Percentiles rank a stretch among this genome's conserved stretches.
phyloP scores from a whole-genome alignment of 345 rosid genomes.

The Dovyalis caffra region DNA sequence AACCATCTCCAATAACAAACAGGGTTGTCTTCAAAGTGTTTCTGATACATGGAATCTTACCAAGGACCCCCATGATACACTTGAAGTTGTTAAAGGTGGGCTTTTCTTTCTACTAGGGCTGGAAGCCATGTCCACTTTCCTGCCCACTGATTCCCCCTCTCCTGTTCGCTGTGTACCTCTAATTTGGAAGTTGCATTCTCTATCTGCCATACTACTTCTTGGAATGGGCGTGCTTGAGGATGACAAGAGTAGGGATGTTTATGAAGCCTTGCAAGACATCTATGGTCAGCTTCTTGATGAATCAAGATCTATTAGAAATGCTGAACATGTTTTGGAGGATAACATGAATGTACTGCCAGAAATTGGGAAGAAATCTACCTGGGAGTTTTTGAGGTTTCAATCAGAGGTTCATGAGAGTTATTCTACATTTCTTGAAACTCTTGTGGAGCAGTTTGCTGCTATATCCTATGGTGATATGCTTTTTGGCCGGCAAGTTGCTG shows the following conservation, averaged over 20 bases:
- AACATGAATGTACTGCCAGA: conserved; percentile 16
- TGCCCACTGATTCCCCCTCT: conserved; percentile 34
- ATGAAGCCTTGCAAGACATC: conserved; percentile 66
- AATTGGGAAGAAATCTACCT: conserved; percentile 13
- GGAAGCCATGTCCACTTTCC: conserved; percentile 55
- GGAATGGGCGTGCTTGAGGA: conserved; percentile 84
- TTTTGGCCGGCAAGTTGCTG: conserved; percentile 75
- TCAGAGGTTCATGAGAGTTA: conserved; percentile 70
- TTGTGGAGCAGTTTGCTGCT: conserved; percentile 78
- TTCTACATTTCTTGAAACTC: conserved; percentile 65
- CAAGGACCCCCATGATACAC: conserved; percentile 33
- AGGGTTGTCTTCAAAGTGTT: conserved; percentile 26
- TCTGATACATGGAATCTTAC: conserved; percentile 20
- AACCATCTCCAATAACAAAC: conserved; percentile 38
- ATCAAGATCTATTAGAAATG: conserved; percentile 25
- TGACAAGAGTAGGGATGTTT: conserved; percentile 55
- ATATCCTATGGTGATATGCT: conserved; percentile 70
- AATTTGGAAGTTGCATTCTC: conserved; percentile 85
- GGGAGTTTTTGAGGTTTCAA: conserved; percentile 60
- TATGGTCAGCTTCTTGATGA: conserved; percentile 65
- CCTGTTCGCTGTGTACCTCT: conserved; percentile 57
- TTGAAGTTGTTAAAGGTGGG: conserved; percentile 68
- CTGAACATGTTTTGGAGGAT: conserved; percentile 2
- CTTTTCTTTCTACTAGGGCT: conserved; percentile 76
- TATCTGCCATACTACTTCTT: conserved; percentile 59